These are phyloP conservation scores for Apiospora rasikravindrae DNA, from an alignment of 2,329 filamentous ascomycete genomes.

Conservation along the genomic window DNA sequence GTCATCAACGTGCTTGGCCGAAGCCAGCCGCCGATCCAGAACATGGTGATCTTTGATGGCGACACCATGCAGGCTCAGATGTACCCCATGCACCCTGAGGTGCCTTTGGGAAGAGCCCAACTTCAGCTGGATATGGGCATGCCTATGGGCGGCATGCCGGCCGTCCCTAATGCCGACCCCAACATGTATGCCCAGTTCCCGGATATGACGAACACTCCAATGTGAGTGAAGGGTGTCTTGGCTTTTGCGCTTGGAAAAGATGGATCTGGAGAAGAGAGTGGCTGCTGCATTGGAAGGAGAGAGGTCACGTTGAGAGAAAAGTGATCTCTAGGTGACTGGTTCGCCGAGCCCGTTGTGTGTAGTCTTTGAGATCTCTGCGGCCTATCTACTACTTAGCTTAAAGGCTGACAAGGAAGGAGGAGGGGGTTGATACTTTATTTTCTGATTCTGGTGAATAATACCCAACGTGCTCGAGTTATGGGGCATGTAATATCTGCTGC, in stretches of 20 bases:
- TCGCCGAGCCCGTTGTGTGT: neutral
- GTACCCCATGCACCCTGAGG: conserved; percentile 80
- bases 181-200: conserved; percentile 16
- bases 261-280: neutral
- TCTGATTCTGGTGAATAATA: conserved; percentile 16
- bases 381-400: neutral
- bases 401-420: neutral
- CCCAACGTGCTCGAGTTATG: conserved; percentile 12
- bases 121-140: conserved; percentile 37
- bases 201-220: conserved; percentile 13
- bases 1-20: conserved; percentile 95
- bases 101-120: conserved; percentile 55
- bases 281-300: neutral
- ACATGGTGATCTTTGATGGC: conserved; percentile 90
- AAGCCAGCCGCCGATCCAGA: conserved; percentile 94
- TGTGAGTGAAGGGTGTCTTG: neutral
- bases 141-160: conserved; percentile 1
- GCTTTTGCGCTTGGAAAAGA: neutral
- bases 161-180: neutral
- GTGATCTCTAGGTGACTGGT: neutral
- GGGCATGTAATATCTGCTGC: conserved; percentile 1
- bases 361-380: neutral
- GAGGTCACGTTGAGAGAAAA: neutral
- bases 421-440: conserved; percentile 1
- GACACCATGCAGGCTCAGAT: conserved; percentile 78